Base-by-base conservation (phyloP, 1,139 yeast species). In the Eremothecium coryli region DNA sequence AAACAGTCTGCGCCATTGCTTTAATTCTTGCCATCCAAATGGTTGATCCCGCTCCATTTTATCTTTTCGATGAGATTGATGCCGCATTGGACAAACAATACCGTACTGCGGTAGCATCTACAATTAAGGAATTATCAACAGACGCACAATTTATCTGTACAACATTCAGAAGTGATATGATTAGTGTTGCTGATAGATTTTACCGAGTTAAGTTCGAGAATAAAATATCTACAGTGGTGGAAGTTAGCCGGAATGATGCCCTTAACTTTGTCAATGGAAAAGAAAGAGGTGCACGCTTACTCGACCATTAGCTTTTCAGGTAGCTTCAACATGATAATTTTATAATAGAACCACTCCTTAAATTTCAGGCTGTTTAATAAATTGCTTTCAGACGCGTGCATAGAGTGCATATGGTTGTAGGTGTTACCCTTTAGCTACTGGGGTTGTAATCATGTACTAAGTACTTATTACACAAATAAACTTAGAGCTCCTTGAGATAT, bases 31-130 rank as follows among this genome's bases (percentile, higher is more conserved):
- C 98, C 3, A 85, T 90, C 42, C 98, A 90, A 61, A 76, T 72
- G 54, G 84, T 93, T 46, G 97, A 90, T 48, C 97, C 97, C 7
- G 97, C 97, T 2, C 97, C 98, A 32, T 90, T 90, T 57, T 90
- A 90, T 54, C 62, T 90, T 36, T 86, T 90, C 59, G 98, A 90
- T 58, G 98, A 90, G 64, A 81, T 90, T 40, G 98, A 90, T 62
- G 96, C 97, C 6, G 90, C 90, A 46, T 67, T 90, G 41, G 99
- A 90, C 61, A 76, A 94, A 2, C 95, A 85, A 53, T 88, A 88
- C 55, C 72, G 98, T 49, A 73, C 84, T 0, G 77, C 95, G 0
- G 95, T 90, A 12, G 95, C 98, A 0, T 62, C 69, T 23, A 65
- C 84, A 68, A 78, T 90, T 41, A 67, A 73, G 39, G 69, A 72